These are phyloP conservation scores for Thermothelomyces thermophilus DNA, from an alignment of 2,329 filamentous ascomycete species.

Conservation along the genomic window DNA sequence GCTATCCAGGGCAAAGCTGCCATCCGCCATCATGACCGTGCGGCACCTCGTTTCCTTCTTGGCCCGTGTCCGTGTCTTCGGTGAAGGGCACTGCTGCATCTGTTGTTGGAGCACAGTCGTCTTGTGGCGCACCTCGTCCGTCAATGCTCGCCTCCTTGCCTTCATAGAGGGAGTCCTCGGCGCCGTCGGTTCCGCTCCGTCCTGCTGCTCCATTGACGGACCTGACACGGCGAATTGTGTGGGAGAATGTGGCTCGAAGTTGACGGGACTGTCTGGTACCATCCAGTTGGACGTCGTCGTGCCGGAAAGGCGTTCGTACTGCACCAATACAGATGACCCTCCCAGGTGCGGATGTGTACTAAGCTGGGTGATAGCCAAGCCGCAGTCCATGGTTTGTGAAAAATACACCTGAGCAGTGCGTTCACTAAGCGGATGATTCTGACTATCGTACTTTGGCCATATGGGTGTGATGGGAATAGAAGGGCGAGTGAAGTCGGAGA, in stretches of 20 bases:
- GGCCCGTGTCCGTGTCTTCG: not conserved
- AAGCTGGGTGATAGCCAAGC: slow-evolving; percentile 14
- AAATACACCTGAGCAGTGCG: slow-evolving; percentile 13
- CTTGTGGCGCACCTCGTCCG: slow-evolving; percentile 39
- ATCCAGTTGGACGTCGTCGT: slow-evolving; percentile 14
- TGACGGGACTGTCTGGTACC: slow-evolving; percentile 22
- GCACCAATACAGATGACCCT: slow-evolving; percentile 5
- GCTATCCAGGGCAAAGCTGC: slow-evolving; percentile 21
- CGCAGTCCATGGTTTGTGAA: slow-evolving; percentile 16
- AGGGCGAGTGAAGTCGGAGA: slow-evolving; percentile 10
- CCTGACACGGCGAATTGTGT: slow-evolving; percentile 16
- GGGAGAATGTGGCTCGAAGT: slow-evolving; percentile 15
- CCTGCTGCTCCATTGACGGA: slow-evolving; percentile 25
- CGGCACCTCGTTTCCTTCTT: not conserved
- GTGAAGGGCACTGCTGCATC: slow-evolving; percentile 27
- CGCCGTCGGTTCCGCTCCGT: not conserved
- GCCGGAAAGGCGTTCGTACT: slow-evolving; percentile 12
- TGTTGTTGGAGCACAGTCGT: slow-evolving; percentile 38
- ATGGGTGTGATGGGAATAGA: slow-evolving; percentile 18
- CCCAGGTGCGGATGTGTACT: slow-evolving; percentile 6
- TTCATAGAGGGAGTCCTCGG: slow-evolving; percentile 21
- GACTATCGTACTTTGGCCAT: slow-evolving; percentile 9
- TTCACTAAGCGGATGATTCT: slow-evolving; percentile 2
- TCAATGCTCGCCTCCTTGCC: slow-evolving; percentile 35
- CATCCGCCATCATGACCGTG: not conserved